Conservation (phyloP, 768 basidiomycete genomes). For the Suillus paluster region DNA sequence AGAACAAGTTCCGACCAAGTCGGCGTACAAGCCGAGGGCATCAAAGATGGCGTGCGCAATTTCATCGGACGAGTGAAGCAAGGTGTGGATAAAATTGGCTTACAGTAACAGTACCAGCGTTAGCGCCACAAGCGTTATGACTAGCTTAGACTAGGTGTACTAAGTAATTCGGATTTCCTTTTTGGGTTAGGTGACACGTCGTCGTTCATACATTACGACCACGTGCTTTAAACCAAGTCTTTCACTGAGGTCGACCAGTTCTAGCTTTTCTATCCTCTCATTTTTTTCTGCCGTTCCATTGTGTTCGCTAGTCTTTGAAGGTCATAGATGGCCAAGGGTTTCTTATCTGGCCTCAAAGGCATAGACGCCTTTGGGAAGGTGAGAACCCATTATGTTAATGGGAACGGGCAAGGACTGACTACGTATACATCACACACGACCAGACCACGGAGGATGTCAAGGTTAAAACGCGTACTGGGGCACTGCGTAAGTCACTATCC, state of each 20-base stretch:
- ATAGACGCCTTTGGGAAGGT: conserved; percentile 99
- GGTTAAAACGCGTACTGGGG: conserved; percentile 95
- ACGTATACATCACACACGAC: conserved; percentile 2
- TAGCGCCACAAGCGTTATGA: too few relatives aligned
- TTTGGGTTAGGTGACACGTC: conserved; percentile 30
- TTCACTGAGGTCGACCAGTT: conserved; percentile 1
- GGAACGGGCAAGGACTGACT: conserved; percentile 12
- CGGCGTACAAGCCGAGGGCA: conserved; percentile 82
- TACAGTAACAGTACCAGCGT: conserved; percentile 17
- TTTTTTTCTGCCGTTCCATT: conserved; percentile 12
- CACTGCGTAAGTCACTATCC: conserved; percentile 64
- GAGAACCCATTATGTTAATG: conserved; percentile 23
- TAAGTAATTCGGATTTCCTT: too few relatives aligned
- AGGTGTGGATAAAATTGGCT: conserved; percentile 68
- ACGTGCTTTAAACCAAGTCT: neutral
- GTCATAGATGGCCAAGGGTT: conserved; percentile 72
- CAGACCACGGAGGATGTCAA: conserved; percentile 99
- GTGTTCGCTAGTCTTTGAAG: conserved; percentile 21
- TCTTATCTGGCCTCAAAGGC: conserved; percentile 81
- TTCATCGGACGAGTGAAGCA: conserved; percentile 90
- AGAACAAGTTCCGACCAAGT: conserved; percentile 76
- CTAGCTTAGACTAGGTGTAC: neutral
- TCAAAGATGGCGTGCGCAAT: conserved; percentile 86
- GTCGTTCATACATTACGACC: conserved; percentile 25
- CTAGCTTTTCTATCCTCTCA: conserved; percentile 14